These are phyloP conservation scores for Backusella mclennaniae DNA, from an alignment of 192 early-diverging fungal species.

Conservation along the genomic window DNA sequence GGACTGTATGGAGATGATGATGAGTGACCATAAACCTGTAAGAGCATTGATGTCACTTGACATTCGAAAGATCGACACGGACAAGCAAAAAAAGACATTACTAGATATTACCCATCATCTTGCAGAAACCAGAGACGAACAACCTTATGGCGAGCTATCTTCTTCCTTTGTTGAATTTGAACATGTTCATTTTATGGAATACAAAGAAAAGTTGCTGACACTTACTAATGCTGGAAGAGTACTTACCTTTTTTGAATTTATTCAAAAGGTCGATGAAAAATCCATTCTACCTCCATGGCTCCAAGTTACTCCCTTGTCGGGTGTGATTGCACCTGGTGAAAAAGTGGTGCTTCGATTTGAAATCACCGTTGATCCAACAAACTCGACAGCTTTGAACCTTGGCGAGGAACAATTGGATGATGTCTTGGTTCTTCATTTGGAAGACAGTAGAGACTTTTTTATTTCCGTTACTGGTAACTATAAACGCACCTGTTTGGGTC, in stretches of 20 bases:
- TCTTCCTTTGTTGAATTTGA: slow-evolving; percentile 71
- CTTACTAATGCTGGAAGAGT: slow-evolving; percentile 79
- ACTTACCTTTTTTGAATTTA: slow-evolving; percentile 71
- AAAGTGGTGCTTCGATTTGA: slow-evolving; percentile 56
- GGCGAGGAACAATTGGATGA: slow-evolving; percentile 64
- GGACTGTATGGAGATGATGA: slow-evolving; percentile 58
- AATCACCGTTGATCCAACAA: slow-evolving; percentile 51
- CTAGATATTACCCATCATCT: slow-evolving; percentile 68
- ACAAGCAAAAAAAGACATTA: slow-evolving; percentile 54
- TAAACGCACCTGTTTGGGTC: slow-evolving; percentile 72
- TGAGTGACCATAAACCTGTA: slow-evolving; percentile 95
- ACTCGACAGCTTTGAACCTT: slow-evolving; percentile 54
- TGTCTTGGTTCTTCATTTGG: slow-evolving; percentile 79
- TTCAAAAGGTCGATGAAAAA: slow-evolving; percentile 62
- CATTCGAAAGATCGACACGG: slow-evolving; percentile 60
- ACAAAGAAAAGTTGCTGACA: slow-evolving; percentile 46
- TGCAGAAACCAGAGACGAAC: slow-evolving; percentile 69
- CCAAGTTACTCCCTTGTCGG: slow-evolving; percentile 58
- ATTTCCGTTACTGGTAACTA: slow-evolving; percentile 72
- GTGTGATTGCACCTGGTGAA: slow-evolving; percentile 77
- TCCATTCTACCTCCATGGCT: slow-evolving; percentile 70
- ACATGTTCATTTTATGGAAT: slow-evolving; percentile 53
- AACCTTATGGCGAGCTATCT: slow-evolving; percentile 71
- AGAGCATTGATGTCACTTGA: slow-evolving; percentile 61
- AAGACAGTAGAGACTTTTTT: slow-evolving; percentile 85